A percentile compares a stretch with the other conserved stretches of the same genome.
Conservation (phyloP, 2,329 filamentous ascomycete genomes). For the Phialemoniopsis sp. region DNA sequence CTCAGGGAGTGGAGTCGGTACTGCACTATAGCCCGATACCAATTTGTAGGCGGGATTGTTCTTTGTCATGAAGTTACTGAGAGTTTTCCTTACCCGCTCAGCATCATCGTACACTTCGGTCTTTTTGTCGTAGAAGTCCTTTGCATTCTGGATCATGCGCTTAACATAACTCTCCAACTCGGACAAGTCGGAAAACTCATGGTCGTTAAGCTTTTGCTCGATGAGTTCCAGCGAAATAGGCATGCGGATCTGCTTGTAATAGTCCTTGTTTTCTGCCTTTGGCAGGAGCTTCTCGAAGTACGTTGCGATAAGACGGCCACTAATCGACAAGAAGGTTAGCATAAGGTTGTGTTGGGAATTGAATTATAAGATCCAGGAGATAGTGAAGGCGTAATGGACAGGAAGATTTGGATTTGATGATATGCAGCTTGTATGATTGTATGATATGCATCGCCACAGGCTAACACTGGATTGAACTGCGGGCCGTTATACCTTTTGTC, state of each 20-base stretch:
- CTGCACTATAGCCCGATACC: slow-evolving; percentile 60
- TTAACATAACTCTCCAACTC: slow-evolving; percentile 82
- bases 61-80: slow-evolving; percentile 84
- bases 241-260: slow-evolving; percentile 73
- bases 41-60: slow-evolving; percentile 78
- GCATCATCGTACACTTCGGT: slow-evolving; percentile 77
- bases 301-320: slow-evolving; percentile 69
- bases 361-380: slow-evolving; percentile 1
- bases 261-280: slow-evolving; percentile 61
- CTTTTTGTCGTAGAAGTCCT: slow-evolving; percentile 73
- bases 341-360: slow-evolving; percentile 6
- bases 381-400: neutral
- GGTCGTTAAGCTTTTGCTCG: slow-evolving; percentile 66
- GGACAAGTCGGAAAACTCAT: slow-evolving; percentile 67
- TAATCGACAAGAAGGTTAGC: slow-evolving; percentile 25
- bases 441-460: slow-evolving; percentile 1
- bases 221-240: slow-evolving; percentile 76
- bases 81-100: slow-evolving; percentile 78
- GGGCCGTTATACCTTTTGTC: slow-evolving; percentile 69
- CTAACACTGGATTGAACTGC: neutral
- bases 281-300: slow-evolving; percentile 72
- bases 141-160: slow-evolving; percentile 82
- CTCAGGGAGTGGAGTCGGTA: slow-evolving; percentile 69
- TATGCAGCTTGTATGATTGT: too few relatives aligned
- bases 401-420: neutral